Percentiles rank a stretch among this genome's conserved stretches.
phyloP scores from a whole-genome alignment of 192 early-diverging fungal genomes.

The Mortierella antarctica region DNA sequence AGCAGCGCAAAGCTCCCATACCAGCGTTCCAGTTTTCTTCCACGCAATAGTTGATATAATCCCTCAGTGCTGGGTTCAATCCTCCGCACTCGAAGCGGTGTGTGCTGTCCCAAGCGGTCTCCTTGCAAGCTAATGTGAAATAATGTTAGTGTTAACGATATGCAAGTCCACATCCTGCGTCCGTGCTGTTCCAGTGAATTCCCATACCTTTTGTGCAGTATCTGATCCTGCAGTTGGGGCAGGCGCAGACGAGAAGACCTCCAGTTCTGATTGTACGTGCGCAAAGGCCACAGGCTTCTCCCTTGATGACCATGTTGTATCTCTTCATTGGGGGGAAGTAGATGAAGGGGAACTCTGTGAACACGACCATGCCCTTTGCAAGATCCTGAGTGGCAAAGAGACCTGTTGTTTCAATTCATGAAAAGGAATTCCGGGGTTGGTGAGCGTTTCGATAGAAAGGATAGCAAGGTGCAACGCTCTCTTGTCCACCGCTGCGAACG shows the following conservation, averaged over 20 bases:
- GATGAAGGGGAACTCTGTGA: slow-evolving; percentile 67
- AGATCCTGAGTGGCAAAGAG: slow-evolving; percentile 67
- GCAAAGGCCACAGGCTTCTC: slow-evolving; percentile 66
- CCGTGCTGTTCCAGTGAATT: too few species aligned
- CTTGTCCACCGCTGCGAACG: neutral
- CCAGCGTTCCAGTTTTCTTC: slow-evolving; percentile 59
- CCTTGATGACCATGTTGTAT: slow-evolving; percentile 54
- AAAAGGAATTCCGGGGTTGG: too few species aligned
- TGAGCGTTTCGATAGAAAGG: too few species aligned
- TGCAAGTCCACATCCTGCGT: neutral
- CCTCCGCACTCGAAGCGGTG: slow-evolving; percentile 58
- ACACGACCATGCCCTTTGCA: slow-evolving; percentile 58
- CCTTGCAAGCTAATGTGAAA: slow-evolving; percentile 36
- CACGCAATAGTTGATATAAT: slow-evolving; percentile 57
- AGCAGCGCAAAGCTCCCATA: slow-evolving; percentile 61
- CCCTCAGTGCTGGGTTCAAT: slow-evolving; percentile 55
- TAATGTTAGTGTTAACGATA: neutral
- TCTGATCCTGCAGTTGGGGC: slow-evolving; percentile 53
- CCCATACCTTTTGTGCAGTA: slow-evolving; percentile 60
- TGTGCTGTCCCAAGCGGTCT: slow-evolving; percentile 60
- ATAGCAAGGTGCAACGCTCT: too few species aligned
- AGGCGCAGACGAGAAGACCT: slow-evolving; percentile 29
- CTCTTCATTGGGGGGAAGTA: slow-evolving; percentile 69
- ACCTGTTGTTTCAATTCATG: slow-evolving; percentile 40
- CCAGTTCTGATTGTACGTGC: slow-evolving; percentile 58